Conservation (phyloP, 2,329 filamentous ascomycete genomes). For the Cercospora sesami region DNA sequence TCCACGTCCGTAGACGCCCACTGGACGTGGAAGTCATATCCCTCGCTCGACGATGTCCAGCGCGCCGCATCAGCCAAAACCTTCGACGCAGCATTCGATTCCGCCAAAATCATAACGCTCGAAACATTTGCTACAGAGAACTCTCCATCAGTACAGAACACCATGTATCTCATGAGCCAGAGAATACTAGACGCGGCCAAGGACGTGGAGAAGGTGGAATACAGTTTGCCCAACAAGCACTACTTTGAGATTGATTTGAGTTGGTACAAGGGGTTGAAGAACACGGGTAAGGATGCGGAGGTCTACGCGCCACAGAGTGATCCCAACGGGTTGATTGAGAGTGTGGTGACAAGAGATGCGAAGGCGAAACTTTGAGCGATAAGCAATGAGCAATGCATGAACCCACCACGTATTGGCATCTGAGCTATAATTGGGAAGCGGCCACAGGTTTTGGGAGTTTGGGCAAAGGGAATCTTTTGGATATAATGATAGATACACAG, state of each 20-base stretch:
- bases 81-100: slow-evolving; percentile 78
- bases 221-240: slow-evolving; percentile 94
- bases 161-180: slow-evolving; percentile 98
- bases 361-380: slow-evolving; percentile 29
- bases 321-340: slow-evolving; percentile 94
- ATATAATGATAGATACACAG: background rate
- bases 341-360: slow-evolving; percentile 70
- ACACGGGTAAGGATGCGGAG: slow-evolving; percentile 92
- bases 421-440: background rate
- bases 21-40: slow-evolving; percentile 82
- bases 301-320: slow-evolving; percentile 91
- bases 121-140: slow-evolving; percentile 87
- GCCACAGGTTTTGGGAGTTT: background rate
- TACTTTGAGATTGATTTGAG: slow-evolving; percentile 96
- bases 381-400: background rate
- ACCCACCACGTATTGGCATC: background rate
- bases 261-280: slow-evolving; percentile 95
- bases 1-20: slow-evolving; percentile 86
- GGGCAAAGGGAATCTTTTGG: background rate
- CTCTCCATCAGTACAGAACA: slow-evolving; percentile 90
- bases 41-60: slow-evolving; percentile 66
- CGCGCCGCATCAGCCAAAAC: slow-evolving; percentile 57
- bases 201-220: slow-evolving; percentile 70
- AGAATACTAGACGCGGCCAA: slow-evolving; percentile 76
- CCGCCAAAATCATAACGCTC: slow-evolving; percentile 81